These are phyloP conservation scores for Amniculicola lignicola DNA, from an alignment of 495 filamentous ascomycete genomes.

Conservation along the genomic window DNA sequence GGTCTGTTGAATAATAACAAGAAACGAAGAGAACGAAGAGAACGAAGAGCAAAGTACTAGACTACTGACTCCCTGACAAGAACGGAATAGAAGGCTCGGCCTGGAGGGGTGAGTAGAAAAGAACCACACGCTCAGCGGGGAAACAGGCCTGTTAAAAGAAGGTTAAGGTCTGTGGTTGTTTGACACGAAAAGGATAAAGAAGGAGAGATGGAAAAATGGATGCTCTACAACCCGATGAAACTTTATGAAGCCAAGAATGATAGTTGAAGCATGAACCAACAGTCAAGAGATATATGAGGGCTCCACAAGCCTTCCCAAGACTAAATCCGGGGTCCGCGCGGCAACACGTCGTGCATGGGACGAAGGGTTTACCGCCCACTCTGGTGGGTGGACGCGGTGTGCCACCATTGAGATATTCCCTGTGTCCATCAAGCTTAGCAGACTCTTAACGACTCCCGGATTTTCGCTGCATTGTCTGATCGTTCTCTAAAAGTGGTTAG, in stretches of 20 bases:
- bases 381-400: slow-evolving; percentile 5
- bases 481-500: background rate
- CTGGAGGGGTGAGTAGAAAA: slow-evolving; percentile 4
- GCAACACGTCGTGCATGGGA: background rate
- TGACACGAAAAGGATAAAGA: background rate
- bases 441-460: background rate
- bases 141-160: slow-evolving; percentile 19
- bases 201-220: slow-evolving; percentile 10
- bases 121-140: slow-evolving; percentile 25
- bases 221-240: slow-evolving; percentile 18
- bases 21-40: background rate
- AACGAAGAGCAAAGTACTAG: background rate
- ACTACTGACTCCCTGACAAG: slow-evolving; percentile 6
- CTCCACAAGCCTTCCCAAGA: slow-evolving; percentile 1
- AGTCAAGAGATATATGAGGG: slow-evolving; percentile 1
- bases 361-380: slow-evolving; percentile 7
- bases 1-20: slow-evolving; percentile 17
- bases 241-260: slow-evolving; percentile 25
- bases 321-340: background rate
- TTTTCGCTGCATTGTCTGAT: background rate
- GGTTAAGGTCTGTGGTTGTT: background rate
- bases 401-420: slow-evolving; percentile 1
- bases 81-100: slow-evolving; percentile 7
- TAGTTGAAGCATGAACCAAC: slow-evolving; percentile 20
- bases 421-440: slow-evolving; percentile 9